Percentiles rank a stretch among this genome's conserved stretches.
Evolutionary conservation across 1,139 yeast species (phyloP).

Genomic region (Barnettozyma hawaiiensis): DNA sequence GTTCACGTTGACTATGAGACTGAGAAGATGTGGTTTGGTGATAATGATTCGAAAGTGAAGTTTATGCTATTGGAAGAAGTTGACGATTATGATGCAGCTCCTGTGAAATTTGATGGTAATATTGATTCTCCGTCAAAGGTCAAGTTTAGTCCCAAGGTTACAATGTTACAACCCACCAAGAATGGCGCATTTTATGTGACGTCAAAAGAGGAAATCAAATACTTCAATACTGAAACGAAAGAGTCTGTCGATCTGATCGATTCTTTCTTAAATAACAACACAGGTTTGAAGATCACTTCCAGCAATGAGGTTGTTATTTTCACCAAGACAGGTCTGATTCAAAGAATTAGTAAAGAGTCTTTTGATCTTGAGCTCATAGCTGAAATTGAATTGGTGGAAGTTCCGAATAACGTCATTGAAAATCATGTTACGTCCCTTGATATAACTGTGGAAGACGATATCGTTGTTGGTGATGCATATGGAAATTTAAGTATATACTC

Average conservation of each 20-base stretch:
- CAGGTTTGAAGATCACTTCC: slow-evolving; percentile 33
- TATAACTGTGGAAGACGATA: slow-evolving; percentile 21
- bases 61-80: slow-evolving; percentile 6
- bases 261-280: slow-evolving; percentile 34
- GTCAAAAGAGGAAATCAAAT: slow-evolving; percentile 31
- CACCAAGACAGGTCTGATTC: slow-evolving; percentile 39
- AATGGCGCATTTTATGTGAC: slow-evolving; percentile 30
- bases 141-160: slow-evolving; percentile 19
- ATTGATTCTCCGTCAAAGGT: slow-evolving; percentile 24
- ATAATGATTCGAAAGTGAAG: slow-evolving; percentile 9
- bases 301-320: slow-evolving; percentile 33
- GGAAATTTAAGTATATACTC: slow-evolving; percentile 34
- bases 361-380: slow-evolving; percentile 16
- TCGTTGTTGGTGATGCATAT: slow-evolving; percentile 43
- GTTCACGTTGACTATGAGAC: slow-evolving; percentile 14
- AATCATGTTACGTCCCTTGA: slow-evolving; percentile 29
- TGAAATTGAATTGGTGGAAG: slow-evolving; percentile 12
- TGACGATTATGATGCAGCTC: background rate
- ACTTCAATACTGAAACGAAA: slow-evolving; percentile 22
- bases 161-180: slow-evolving; percentile 19
- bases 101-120: slow-evolving; percentile 14
- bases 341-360: slow-evolving; percentile 23
- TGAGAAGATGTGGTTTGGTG: slow-evolving; percentile 18
- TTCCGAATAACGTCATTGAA: slow-evolving; percentile 26
- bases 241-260: slow-evolving; percentile 28